Base-by-base conservation (phyloP, 345 rosid species). In the Melaleuca quinquenervia region DNA sequence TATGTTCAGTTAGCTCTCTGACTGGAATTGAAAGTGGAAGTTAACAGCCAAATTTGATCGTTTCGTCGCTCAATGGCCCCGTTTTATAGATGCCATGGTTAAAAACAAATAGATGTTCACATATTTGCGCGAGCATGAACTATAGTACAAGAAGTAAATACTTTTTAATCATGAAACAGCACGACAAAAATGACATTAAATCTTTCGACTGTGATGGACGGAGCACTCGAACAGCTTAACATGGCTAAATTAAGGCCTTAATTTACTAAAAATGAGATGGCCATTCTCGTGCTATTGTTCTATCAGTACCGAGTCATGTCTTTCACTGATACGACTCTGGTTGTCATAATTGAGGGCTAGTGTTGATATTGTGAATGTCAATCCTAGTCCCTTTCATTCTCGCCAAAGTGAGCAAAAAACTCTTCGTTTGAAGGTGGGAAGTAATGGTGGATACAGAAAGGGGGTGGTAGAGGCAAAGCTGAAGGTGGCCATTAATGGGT, bases 401-500 rank as follows among this genome's bases (percentile, higher is more conserved):
- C 41, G 48, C 52, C 27, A 52, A 5, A 49, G 9, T 32, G 76
- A 74, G 60, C 16, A 49, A 55, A 16, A 60, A 41, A 6, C 6
- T 49, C n/a, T 64, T 60, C 78, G 45, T 50, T 45, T 84, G 84
- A 78, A 94, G 96, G 83, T 93, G 87, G 95, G 94, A 89, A 92
- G 91, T 88, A 89, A 87, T 82, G 93, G 96, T 52, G 95, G 94
- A 76, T 93, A 92, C 97, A 94, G 91, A 92, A 96, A 91, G 87
- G 89, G 88, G 45, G 96, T 90, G 11, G 91, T 91, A 4, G 95
- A 92, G 92, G 99, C 98, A 5, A 95, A 96, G 94, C 89, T 96
- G 70, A 95, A 95, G 88, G 98, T 96, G 49, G 99, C 99, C 41
- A 96, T 96, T 70, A 96, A 96, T 26, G 99, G 99, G 64, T 96